phyloP scores from a whole-genome alignment of 1,284 basidiomycete genomes.

The Cutaneotrichosporon cavernicola region DNA sequence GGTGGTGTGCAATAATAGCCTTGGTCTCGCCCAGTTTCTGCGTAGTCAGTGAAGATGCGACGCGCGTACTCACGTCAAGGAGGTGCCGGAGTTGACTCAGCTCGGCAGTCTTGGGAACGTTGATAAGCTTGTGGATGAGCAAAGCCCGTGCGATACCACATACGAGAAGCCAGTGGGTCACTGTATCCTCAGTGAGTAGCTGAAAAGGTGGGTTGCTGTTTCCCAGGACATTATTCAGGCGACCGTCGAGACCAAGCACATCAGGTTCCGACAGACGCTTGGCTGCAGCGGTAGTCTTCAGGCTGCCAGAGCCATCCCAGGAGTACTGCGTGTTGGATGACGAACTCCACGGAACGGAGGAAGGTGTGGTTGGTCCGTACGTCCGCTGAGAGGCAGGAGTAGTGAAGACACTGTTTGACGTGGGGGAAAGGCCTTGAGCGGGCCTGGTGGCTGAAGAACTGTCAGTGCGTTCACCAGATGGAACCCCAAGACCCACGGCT shows the following conservation, averaged over 20 bases:
- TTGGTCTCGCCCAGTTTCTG: constrained; percentile 34
- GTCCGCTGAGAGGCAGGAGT: constrained; percentile 15
- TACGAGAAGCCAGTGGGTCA: constrained; percentile 35
- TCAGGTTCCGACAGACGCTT: not conserved
- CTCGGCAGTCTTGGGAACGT: constrained; percentile 31
- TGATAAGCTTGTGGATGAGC: constrained; percentile 29
- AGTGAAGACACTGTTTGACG: not conserved
- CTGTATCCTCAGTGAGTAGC: constrained; percentile 20
- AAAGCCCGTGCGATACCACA: constrained; percentile 4
- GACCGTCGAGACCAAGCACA: not conserved
- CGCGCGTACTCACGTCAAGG: constrained; percentile 26
- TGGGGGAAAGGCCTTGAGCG: not conserved
- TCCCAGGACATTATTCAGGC: not conserved
- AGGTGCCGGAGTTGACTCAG: constrained; percentile 26
- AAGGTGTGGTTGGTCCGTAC: constrained; percentile 3
- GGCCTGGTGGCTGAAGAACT: not conserved
- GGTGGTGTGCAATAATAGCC: constrained; percentile 35
- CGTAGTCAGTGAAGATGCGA: not conserved
- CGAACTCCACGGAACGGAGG: constrained; percentile 3
- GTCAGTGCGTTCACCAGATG: constrained; percentile 3
- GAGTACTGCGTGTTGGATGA: constrained; percentile 9
- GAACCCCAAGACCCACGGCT: not conserved
- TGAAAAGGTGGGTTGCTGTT: not conserved
- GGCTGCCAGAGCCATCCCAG: not conserved
- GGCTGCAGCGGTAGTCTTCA: not conserved